These are phyloP conservation scores for Saccharomycopsis hybrid DNA, from an alignment of 1,139 yeast genomes.

Conservation along the genomic window DNA sequence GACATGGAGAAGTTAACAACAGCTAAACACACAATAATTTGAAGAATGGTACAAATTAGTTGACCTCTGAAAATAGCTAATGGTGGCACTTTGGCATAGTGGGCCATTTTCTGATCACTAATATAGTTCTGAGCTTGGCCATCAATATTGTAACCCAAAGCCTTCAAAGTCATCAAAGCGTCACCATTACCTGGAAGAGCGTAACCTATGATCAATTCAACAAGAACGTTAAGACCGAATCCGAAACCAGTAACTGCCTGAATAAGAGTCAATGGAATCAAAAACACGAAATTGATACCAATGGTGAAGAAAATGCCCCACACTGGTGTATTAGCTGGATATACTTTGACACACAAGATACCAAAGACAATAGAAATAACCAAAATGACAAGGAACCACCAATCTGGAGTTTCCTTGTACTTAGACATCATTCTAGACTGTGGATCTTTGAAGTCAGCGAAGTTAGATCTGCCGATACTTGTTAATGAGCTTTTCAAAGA, in stretches of 20 bases:
- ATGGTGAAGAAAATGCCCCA: conserved; percentile 53
- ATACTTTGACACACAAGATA: conserved; percentile 39
- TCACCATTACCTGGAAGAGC: conserved; percentile 58
- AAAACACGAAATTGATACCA: conserved; percentile 46
- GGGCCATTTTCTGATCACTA: conserved; percentile 51
- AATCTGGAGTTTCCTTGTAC: conserved; percentile 57
- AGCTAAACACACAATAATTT: conserved; percentile 45
- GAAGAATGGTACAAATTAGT: conserved; percentile 38
- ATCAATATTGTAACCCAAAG: conserved; percentile 52
- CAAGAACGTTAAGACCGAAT: conserved; percentile 50
- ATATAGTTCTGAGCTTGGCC: conserved; percentile 54
- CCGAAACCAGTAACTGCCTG: conserved; percentile 47
- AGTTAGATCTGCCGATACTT: conserved; percentile 31
- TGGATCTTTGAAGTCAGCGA: conserved; percentile 41
- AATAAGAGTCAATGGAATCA: conserved; percentile 44
- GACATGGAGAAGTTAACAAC: conserved; percentile 47
- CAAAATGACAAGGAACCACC: conserved; percentile 47
- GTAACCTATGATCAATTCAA: conserved; percentile 55
- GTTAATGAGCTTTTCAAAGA: conserved; percentile 28
- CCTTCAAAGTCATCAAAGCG: conserved; percentile 53
- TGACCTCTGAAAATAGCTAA: conserved; percentile 55
- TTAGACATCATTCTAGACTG: conserved; percentile 49
- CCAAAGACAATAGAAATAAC: conserved; percentile 44
- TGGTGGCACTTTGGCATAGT: conserved; percentile 54
- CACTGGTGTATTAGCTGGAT: conserved; percentile 39